A percentile compares a stretch with the other conserved stretches of the same genome.
phyloP scores from a whole-genome alignment of 768 basidiomycete genomes.

The Tricholoma sp. region DNA sequence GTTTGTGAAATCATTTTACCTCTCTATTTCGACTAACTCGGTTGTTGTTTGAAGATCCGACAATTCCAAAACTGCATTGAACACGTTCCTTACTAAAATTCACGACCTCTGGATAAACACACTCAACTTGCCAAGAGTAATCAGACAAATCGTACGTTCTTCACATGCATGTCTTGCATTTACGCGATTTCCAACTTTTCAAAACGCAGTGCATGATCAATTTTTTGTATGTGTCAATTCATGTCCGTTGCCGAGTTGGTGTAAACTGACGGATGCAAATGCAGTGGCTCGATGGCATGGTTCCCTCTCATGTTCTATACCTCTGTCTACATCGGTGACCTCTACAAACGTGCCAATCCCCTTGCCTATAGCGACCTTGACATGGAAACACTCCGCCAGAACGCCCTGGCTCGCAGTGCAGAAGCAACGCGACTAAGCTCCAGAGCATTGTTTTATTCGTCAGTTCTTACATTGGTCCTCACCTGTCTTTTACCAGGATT shows the following conservation, averaged over 20 bases:
- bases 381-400: slow-evolving; percentile 7
- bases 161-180: background rate
- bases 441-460: slow-evolving; percentile 76
- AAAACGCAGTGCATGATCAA: background rate
- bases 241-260: background rate
- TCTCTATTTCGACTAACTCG: background rate
- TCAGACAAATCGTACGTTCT: slow-evolving; percentile 39
- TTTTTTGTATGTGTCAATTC: background rate
- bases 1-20: background rate
- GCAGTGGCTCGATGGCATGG: slow-evolving; percentile 75
- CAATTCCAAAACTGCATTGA: slow-evolving; percentile 21
- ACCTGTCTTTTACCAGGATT: slow-evolving; percentile 72
- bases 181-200: background rate
- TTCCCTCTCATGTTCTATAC: slow-evolving; percentile 90
- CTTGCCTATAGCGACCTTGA: slow-evolving; percentile 14
- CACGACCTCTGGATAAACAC: slow-evolving; percentile 67
- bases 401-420: slow-evolving; percentile 35
- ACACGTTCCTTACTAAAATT: slow-evolving; percentile 38
- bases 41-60: slow-evolving; percentile 4
- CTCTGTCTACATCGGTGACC: slow-evolving; percentile 81
- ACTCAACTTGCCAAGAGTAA: slow-evolving; percentile 61
- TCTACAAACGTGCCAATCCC: slow-evolving; percentile 55
- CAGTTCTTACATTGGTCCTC: slow-evolving; percentile 61
- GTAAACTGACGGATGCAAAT: background rate
- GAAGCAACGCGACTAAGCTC: slow-evolving; percentile 82